Conservation (phyloP, 805 yeast species). For the Monosporozyma yasuniensis region DNA sequence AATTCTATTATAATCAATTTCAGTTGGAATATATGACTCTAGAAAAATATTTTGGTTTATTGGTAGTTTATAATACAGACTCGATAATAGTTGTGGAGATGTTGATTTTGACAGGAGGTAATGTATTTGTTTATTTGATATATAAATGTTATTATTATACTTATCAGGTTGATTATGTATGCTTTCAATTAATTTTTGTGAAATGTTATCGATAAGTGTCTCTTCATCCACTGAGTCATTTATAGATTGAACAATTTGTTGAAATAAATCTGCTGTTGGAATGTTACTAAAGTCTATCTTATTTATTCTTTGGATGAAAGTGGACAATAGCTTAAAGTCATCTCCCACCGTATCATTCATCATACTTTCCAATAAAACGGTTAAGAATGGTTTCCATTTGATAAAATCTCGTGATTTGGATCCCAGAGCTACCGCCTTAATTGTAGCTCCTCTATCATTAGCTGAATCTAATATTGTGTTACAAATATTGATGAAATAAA, state of each 20-base stretch:
- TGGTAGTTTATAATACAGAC: neutral
- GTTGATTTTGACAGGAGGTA: neutral
- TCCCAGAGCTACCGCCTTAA: constrained; percentile 51
- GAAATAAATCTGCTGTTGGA: constrained; percentile 3
- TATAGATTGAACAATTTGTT: constrained; percentile 17
- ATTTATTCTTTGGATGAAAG: constrained; percentile 29
- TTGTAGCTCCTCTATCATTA: constrained; percentile 49
- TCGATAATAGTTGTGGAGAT: neutral
- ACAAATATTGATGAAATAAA: constrained; percentile 50
- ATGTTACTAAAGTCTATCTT: constrained; percentile 21
- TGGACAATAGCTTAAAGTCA: constrained; percentile 18
- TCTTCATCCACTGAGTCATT: neutral
- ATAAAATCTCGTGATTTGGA: constrained; percentile 46
- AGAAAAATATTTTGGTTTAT: constrained; percentile 9
- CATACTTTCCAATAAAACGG: constrained; percentile 28
- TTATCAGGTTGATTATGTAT: neutral
- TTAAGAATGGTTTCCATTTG: constrained; percentile 49
- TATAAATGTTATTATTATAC: neutral
- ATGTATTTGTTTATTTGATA: neutral
- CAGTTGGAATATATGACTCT: constrained; percentile 15
- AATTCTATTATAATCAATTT: constrained; percentile 16
- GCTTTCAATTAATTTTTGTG: neutral
- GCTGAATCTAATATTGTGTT: constrained; percentile 36
- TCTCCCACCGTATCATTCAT: neutral
- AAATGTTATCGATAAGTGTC: neutral